Evolutionary conservation across 495 filamentous ascomycete genomes (phyloP), one percentile per base, ranked within the genome.

Genomic region (Podospora pseudocomata): DNA sequence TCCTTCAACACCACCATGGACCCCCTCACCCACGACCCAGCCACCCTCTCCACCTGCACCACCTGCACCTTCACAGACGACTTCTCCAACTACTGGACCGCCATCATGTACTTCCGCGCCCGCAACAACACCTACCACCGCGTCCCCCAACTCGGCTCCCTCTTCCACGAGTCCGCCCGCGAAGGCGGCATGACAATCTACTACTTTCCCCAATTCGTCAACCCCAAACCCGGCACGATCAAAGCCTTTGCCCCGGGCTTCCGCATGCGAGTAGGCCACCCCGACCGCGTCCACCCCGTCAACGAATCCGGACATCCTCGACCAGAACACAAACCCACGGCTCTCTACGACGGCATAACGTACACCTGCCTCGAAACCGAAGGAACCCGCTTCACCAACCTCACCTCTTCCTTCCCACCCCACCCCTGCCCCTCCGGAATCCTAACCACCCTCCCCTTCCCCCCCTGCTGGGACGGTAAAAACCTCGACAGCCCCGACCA

Each of bases 401-500:
- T 49, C 39, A 11, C 39, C 39, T 11, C 7, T 13, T 11, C 39
- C 39, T 82, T 83, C 76, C 81, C 81, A n/a, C 67, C 67, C 28
- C 70, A 54, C 66, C 79, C 80, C 4, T 83, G 81, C 70, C 69
- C 71, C n/a, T 79, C 65, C 34, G 79, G 79, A 34, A 79, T 83
- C 68, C 80, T 82, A 68, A 70, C 77, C 2, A 77, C 79, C 26
- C 80, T 82, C 68, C 80, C 81, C 70, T 83, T 83, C 73, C 81
- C 81, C 27, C 72, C 80, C 65, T 79, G 80, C 71, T 85, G 83
- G 83, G 83, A 86, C 70, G 84, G 83, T 23, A 77, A 79, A 69
- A 84, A 83, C 67, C 74, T 85, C 3, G 83, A 84, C 71, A 84
- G 80, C 65, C 74, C 79, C 18, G 80, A 86, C 71, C 84, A 85